Base-by-base conservation (phyloP, 2,329 filamentous ascomycete genomes). In the Pseudogymnoascus sp. region DNA sequence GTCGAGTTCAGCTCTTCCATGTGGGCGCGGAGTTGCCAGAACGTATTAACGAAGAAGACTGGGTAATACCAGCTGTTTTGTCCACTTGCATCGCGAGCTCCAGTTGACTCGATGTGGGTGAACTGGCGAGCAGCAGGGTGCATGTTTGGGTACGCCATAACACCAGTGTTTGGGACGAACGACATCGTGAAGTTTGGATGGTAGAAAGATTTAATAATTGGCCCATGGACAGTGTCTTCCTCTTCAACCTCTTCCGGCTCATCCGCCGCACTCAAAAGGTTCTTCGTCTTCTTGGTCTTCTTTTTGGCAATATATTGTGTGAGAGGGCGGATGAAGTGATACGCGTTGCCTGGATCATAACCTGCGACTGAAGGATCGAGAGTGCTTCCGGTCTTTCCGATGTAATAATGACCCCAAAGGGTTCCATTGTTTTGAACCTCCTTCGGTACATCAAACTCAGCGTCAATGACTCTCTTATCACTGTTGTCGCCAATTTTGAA, bases 41-140 rank as follows among this genome's bases (percentile, higher is more conserved):
- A 99, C 3, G 89, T 95, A 77, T 99, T 99, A 72, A 94, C 80
- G 73, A 91, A 99, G 39, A 97, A 77, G 48, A 97, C 84, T 4
- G 94, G 94, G 72, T 89, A 87, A 68, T 97, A 99, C 92, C 92
- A 99, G 64, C 88, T 87, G 75, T 97, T 91, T 75, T 92, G 84
- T 37, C 94, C 94, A 12, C 85, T 86, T 1, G 81, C 85, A 73
- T 99, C 94, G 64, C 94, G 86, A 48, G 91, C 89, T 55, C 88
- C 89, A 1, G 86, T 92, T 1, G 83, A 75, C 73, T 97, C 94
- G 33, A 96, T 81, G 52, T 86, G 86, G 37, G 97, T 78, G 72
- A 89, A 94, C 70, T 91, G 87, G 60, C 87, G 85, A 62, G 89
- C 78, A 0, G 90, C 89, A 1, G 90, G 88, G 65, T 90, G 87